Evolutionary conservation across 192 early-diverging fungal genomes (phyloP).

Genomic region (Backusella luteola): DNA sequence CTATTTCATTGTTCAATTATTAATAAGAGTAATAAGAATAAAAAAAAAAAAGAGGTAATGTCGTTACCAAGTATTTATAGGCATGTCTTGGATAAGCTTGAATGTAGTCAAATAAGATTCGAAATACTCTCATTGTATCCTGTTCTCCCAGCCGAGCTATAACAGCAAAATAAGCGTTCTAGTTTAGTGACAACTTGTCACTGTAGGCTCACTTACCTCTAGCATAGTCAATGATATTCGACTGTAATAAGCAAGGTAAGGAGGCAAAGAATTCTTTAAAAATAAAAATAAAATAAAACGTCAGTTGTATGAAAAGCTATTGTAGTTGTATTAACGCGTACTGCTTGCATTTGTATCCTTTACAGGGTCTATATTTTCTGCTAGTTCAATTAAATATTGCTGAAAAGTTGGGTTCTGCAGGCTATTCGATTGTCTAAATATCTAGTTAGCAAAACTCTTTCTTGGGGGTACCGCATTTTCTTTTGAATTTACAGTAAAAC

Average conservation of each 20-base stretch:
- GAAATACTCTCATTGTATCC: conserved; percentile 20
- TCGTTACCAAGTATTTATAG: conserved; percentile 29
- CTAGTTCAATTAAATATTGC: conserved; percentile 25
- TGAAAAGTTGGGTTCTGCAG: conserved; percentile 25
- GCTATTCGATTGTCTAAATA: conserved; percentile 26
- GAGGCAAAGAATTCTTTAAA: conserved; percentile 30
- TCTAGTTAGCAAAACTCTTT: not conserved
- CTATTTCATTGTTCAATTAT: not conserved
- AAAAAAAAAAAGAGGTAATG: not conserved
- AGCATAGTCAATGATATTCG: conserved; percentile 32
- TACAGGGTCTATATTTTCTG: conserved; percentile 21
- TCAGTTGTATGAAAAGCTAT: not conserved
- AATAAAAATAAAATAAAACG: not conserved
- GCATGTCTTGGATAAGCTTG: conserved; percentile 30
- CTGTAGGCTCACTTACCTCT: conserved; percentile 18
- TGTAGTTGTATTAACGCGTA: conserved; percentile 8
- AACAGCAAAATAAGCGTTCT: not conserved
- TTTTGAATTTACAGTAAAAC: conserved; percentile 8
- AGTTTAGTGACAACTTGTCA: not conserved
- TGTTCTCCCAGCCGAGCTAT: conserved; percentile 19
- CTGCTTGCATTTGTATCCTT: conserved; percentile 20
- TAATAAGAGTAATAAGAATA: too few species aligned
- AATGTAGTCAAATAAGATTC: conserved; percentile 29
- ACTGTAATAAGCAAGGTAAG: conserved; percentile 27
- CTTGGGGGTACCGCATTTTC: not conserved